Conservation (phyloP, 2,329 filamentous ascomycete species). For the Sporothrix mexicana region DNA sequence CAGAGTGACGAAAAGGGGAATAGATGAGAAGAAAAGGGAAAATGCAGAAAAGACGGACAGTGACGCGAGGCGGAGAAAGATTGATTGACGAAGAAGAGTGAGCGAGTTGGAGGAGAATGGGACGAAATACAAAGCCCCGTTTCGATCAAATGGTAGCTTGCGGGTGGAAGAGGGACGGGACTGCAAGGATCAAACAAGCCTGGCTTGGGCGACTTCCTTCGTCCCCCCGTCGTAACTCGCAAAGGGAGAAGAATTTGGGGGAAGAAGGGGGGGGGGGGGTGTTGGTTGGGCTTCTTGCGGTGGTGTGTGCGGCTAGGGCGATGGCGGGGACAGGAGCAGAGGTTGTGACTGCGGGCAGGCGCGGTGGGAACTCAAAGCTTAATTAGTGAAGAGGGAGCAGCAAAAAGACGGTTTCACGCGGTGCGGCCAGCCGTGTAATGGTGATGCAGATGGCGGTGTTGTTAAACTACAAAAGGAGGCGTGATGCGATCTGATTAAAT, state of each 20-base stretch:
- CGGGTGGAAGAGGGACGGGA: constrained; percentile 20
- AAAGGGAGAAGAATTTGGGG: constrained; percentile 22
- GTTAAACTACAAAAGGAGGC: constrained; percentile 16
- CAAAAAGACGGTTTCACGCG: neutral
- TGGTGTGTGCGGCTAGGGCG: constrained; percentile 36
- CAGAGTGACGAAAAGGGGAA: constrained; percentile 3
- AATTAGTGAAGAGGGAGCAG: constrained; percentile 27
- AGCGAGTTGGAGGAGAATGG: constrained; percentile 22
- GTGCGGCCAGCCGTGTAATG: constrained; percentile 9
- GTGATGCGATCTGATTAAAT: neutral
- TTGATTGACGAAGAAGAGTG: neutral
- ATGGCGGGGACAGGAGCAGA: constrained; percentile 32
- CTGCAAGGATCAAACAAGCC: constrained; percentile 30
- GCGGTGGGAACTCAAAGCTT: constrained; percentile 35
- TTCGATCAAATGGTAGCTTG: constrained; percentile 30
- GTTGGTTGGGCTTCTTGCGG: constrained; percentile 22
- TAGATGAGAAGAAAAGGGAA: neutral
- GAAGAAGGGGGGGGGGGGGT: constrained; percentile 7
- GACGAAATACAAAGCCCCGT: constrained; percentile 33
- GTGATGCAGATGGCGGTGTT: neutral
- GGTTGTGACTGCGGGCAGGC: constrained; percentile 19
- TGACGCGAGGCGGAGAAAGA: neutral
- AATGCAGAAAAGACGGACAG: constrained; percentile 1
- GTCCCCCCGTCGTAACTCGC: constrained; percentile 10
- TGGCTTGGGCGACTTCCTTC: constrained; percentile 18